These are phyloP conservation scores for Magnolia sinica DNA, from an alignment of 164 flowering plant genomes.

Conservation along the genomic window DNA sequence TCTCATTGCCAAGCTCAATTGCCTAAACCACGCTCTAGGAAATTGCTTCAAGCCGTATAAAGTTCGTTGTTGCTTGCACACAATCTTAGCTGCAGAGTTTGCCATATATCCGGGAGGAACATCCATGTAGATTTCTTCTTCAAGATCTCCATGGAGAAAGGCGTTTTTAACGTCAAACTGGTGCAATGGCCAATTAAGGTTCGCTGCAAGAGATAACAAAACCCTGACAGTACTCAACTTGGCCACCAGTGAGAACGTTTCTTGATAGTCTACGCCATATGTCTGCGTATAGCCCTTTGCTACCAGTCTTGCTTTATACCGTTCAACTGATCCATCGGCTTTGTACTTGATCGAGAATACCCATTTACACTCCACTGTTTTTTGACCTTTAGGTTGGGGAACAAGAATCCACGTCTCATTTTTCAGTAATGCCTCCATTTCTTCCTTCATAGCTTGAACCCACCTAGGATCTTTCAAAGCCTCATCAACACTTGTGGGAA, in stretches of 20 bases:
- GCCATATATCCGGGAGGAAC: background rate
- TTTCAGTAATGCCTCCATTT: too few relatives aligned
- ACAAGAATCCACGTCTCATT: too few relatives aligned
- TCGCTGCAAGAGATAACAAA: background rate
- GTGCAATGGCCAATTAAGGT: background rate
- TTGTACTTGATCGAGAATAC: too few relatives aligned
- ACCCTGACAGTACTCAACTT: background rate
- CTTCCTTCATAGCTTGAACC: too few relatives aligned
- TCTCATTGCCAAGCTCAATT: slow-evolving; percentile 2
- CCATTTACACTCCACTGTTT: too few relatives aligned
- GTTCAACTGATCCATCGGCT: too few relatives aligned
- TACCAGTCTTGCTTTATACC: too few relatives aligned
- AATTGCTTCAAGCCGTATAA: slow-evolving; percentile 4
- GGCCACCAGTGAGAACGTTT: slow-evolving; percentile 1
- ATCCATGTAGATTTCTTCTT: slow-evolving; percentile 9
- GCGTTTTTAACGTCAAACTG: background rate
- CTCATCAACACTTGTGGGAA: too few relatives aligned
- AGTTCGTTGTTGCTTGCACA: slow-evolving; percentile 4
- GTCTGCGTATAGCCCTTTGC: too few relatives aligned
- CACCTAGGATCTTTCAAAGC: too few relatives aligned
- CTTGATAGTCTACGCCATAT: background rate
- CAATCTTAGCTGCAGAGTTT: background rate
- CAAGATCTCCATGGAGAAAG: slow-evolving; percentile 6
- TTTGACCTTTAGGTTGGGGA: too few relatives aligned
- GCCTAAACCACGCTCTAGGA: slow-evolving; percentile 4